A percentile compares a stretch with the other conserved stretches of the same genome.
phyloP scores from a whole-genome alignment of 345 rosid species.

The Lepidium aucheri region DNA sequence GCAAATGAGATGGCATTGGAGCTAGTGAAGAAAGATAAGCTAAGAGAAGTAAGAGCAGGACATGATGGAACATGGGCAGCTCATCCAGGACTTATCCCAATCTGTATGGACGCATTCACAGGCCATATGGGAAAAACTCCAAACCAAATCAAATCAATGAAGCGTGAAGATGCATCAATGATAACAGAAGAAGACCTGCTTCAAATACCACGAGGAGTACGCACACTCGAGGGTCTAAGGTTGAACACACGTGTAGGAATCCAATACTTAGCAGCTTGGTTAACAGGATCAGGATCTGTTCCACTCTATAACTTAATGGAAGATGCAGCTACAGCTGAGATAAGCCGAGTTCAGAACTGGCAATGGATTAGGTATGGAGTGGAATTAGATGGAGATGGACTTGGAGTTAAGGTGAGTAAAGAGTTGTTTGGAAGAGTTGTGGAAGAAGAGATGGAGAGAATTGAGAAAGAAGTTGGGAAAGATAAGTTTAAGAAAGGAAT shows the following conservation, averaged over 20 bases:
- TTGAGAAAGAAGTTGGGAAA: conserved; percentile 78
- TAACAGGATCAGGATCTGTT: conserved; percentile 81
- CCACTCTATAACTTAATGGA: conserved; percentile 95
- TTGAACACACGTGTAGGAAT: conserved; percentile 88
- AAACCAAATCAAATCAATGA: conserved; percentile 55
- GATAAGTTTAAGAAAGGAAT: conserved; percentile 63
- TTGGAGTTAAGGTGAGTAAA: conserved; percentile 53
- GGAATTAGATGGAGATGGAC: conserved; percentile 71
- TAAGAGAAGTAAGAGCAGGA: conserved; percentile 79
- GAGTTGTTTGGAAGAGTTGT: conserved; percentile 75
- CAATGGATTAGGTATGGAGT: conserved; percentile 83
- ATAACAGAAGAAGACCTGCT: conserved; percentile 76
- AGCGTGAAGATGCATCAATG: conserved; percentile 53
- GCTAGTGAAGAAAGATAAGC: conserved; percentile 80
- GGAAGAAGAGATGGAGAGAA: conserved; percentile 81
- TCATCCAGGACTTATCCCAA: conserved; percentile 82
- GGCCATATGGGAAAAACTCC: conserved; percentile 56
- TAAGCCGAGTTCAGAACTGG: conserved; percentile 92
- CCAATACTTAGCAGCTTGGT: conserved; percentile 87
- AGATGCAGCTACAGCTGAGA: conserved; percentile 95
- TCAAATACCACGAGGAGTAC: conserved; percentile 74
- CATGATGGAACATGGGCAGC: conserved; percentile 99
- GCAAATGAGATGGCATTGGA: conserved; percentile 84
- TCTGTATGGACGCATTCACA: conserved; percentile 61
- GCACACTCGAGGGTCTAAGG: conserved; percentile 76